phyloP scores from a whole-genome alignment of 208 protist species.

The Herpetomonas muscarum region DNA sequence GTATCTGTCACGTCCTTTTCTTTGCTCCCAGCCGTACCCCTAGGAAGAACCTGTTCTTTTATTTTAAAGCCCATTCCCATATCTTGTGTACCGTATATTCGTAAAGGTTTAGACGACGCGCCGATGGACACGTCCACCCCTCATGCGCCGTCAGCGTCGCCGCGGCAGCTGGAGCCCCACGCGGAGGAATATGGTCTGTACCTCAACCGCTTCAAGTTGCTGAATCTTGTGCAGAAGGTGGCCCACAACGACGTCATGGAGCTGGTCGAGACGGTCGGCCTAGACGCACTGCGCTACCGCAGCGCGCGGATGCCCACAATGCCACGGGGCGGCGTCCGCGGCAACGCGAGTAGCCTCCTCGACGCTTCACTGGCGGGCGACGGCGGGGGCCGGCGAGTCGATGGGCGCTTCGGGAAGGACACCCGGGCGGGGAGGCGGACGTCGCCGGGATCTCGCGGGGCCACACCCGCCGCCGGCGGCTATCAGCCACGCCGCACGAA shows the following conservation, averaged over 20 bases:
- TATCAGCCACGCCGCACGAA: slow-evolving; percentile 5
- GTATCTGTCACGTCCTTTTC: too few species aligned
- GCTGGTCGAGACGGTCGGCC: slow-evolving; percentile 73
- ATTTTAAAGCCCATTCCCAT: too few species aligned
- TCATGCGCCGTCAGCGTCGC: slow-evolving; percentile 11
- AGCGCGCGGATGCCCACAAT: slow-evolving; percentile 14
- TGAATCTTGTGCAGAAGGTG: slow-evolving; percentile 80
- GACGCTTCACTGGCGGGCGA: neutral
- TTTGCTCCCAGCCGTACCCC: too few species aligned
- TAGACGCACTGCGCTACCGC: slow-evolving; percentile 66
- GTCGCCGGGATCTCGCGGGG: too few species aligned
- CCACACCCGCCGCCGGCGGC: neutral
- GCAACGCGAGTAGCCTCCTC: neutral
- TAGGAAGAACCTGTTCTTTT: too few species aligned
- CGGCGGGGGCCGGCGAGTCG: neutral
- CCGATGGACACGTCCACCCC: too few species aligned
- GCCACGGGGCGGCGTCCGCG: neutral
- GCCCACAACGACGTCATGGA: slow-evolving; percentile 78
- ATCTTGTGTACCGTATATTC: too few species aligned
- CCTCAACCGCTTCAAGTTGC: slow-evolving; percentile 81
- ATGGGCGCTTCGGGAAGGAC: too few species aligned
- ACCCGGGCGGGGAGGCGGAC: too few species aligned
- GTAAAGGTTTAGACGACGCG: too few species aligned
- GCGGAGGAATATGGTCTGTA: slow-evolving; percentile 62
- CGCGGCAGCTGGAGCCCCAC: slow-evolving; percentile 12